A percentile compares a stretch with the other conserved stretches of the same genome.
These are phyloP conservation scores for Akebia trifoliata DNA, from an alignment of 164 flowering plant species.

Conservation along the genomic window DNA sequence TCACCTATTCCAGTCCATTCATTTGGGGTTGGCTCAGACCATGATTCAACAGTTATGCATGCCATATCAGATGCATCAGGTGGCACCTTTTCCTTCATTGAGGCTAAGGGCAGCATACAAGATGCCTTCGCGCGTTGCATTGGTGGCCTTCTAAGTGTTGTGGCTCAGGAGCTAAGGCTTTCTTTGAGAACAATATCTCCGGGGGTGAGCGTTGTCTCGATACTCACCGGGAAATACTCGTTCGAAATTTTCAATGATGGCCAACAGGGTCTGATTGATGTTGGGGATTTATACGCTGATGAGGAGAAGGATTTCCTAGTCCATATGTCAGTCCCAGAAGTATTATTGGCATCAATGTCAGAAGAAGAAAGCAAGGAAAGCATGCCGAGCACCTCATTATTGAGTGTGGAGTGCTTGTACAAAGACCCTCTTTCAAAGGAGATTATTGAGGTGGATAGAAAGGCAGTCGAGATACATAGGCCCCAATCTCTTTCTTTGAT, in stretches of 20 bases:
- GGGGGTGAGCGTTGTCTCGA: conserved; percentile 22
- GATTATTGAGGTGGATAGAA: conserved; percentile 22
- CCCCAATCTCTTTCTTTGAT: conserved; percentile 27
- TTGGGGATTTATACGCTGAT: conserved; percentile 64
- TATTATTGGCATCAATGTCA: no score
- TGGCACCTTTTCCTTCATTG: no score
- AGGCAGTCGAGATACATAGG: conserved; percentile 40
- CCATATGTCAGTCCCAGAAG: no score
- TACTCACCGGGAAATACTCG: conserved; percentile 27
- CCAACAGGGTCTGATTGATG: conserved; percentile 22
- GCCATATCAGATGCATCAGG: conserved; percentile 60
- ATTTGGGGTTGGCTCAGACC: conserved; percentile 66
- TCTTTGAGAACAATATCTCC: conserved; percentile 15
- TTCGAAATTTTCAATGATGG: conserved; percentile 12
- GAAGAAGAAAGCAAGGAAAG: no score
- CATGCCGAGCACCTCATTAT: no score
- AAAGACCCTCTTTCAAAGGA: conserved; percentile 49
- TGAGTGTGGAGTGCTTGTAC: conserved; percentile 48
- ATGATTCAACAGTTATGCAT: conserved; percentile 65
- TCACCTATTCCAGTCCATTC: conserved; percentile 58
- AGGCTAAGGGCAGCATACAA: conserved; percentile 46
- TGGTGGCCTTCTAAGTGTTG: conserved; percentile 50
- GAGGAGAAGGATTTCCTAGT: no score
- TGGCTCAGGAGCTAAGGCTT: conserved; percentile 29
- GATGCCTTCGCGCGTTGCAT: conserved; percentile 50